Percentiles rank a stretch among this genome's conserved stretches.
phyloP scores from a whole-genome alignment of 208 protist species.

The Wallacemonas collosoma region DNA sequence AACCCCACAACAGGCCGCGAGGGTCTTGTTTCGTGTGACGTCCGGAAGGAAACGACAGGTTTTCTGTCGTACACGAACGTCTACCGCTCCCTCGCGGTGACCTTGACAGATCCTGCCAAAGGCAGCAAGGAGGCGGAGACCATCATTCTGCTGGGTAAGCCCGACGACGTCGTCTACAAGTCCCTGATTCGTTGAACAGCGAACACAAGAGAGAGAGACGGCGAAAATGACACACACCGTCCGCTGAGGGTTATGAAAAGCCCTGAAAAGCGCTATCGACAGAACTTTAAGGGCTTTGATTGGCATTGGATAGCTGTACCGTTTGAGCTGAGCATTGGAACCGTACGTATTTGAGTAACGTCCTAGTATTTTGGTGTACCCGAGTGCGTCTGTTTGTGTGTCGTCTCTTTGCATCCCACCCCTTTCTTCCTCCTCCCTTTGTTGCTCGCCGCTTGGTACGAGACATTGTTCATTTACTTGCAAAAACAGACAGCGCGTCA shows the following conservation, averaged over 20 bases:
- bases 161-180: constrained; percentile 81
- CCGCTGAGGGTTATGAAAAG: neutral
- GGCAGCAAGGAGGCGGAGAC: constrained; percentile 49
- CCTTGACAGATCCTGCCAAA: constrained; percentile 54
- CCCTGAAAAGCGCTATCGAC: no score
- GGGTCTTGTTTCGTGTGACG: constrained; percentile 82
- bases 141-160: constrained; percentile 81
- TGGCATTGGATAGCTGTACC: no score
- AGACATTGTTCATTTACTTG: no score
- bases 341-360: no score
- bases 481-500: no score
- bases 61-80: constrained; percentile 74
- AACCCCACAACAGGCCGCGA: constrained; percentile 64
- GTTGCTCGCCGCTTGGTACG: no score
- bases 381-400: no score
- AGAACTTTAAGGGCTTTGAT: no score
- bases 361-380: no score
- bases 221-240: neutral
- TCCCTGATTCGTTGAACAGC: constrained; percentile 50
- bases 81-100: constrained; percentile 80
- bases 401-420: no score
- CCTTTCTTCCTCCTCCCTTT: no score
- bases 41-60: constrained; percentile 72
- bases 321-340: no score
- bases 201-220: neutral